Evolutionary conservation across 441 rosid genomes (phyloP).

Genomic region (Croton laevigatus): DNA sequence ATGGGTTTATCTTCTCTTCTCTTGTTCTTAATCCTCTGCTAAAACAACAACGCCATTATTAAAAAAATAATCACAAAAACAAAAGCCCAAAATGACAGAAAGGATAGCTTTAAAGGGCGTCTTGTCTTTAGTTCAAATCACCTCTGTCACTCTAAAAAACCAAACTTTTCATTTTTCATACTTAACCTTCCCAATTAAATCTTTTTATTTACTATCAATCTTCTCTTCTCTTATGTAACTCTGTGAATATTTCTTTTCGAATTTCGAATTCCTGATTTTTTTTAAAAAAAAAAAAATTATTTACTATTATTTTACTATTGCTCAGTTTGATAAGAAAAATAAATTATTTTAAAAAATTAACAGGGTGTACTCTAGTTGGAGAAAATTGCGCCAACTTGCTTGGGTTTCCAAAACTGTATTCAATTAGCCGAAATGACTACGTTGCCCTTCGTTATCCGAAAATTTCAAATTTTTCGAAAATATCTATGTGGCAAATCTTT

Average conservation of each 20-base stretch:
- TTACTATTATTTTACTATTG: background rate
- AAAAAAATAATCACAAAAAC: background rate
- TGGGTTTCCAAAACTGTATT: constrained; percentile 34
- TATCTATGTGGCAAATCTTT: background rate
- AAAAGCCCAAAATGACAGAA: constrained; percentile 36
- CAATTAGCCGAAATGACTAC: constrained; percentile 16
- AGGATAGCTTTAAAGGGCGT: constrained; percentile 47
- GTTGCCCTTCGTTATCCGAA: constrained; percentile 17
- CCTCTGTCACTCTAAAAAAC: constrained; percentile 1
- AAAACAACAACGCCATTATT: constrained; percentile 8
- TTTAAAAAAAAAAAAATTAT: no score
- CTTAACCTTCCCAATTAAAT: no score
- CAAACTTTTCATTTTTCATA: no score
- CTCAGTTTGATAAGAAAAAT: background rate
- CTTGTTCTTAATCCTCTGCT: constrained; percentile 12
- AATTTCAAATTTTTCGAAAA: background rate
- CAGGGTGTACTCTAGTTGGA: constrained; percentile 38
- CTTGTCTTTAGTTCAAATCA: constrained; percentile 53
- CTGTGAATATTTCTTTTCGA: background rate
- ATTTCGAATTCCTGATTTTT: constrained; percentile 4
- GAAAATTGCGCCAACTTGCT: constrained; percentile 38
- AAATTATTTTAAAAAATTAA: constrained; percentile 17
- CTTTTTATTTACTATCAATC: background rate
- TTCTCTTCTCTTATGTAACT: background rate
- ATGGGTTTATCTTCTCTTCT: constrained; percentile 3